Conservation (phyloP, 2,329 filamentous ascomycete genomes). For the Aspergillus hiratsukae region DNA sequence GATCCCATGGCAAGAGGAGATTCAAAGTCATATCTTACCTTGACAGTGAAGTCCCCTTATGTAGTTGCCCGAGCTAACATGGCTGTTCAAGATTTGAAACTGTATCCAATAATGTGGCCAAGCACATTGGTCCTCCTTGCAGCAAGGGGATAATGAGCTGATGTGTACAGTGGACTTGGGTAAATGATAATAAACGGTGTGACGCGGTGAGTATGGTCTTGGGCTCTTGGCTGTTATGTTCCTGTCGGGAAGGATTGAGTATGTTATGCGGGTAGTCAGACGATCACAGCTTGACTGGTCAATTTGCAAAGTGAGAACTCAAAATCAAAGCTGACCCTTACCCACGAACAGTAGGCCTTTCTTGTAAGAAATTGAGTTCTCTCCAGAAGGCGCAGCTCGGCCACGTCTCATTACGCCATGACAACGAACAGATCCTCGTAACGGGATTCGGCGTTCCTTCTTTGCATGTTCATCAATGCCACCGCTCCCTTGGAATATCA, state of each 20-base stretch:
- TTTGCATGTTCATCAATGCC: neutral
- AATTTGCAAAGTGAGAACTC: neutral
- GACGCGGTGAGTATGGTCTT: conserved; percentile 16
- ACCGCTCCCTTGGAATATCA: neutral
- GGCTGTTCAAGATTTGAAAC: neutral
- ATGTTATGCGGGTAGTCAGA: neutral
- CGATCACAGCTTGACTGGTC: neutral
- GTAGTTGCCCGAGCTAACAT: neutral
- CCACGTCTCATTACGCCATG: neutral
- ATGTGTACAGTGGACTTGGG: conserved; percentile 6
- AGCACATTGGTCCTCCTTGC: conserved; percentile 1
- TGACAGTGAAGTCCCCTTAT: neutral
- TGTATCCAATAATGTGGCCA: neutral
- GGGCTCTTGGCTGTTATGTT: conserved; percentile 8
- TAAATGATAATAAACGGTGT: conserved; percentile 15
- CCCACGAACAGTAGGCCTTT: neutral
- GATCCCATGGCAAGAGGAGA: neutral
- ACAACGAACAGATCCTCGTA: neutral
- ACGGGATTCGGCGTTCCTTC: neutral
- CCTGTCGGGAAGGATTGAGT: neutral
- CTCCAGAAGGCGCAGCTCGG: neutral
- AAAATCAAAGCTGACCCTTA: neutral
- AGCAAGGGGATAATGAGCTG: conserved; percentile 10
- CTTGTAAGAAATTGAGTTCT: neutral
- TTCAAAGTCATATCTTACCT: neutral